Conservation (phyloP, 2,329 filamentous ascomycete species). For the Amauroascus niger region DNA sequence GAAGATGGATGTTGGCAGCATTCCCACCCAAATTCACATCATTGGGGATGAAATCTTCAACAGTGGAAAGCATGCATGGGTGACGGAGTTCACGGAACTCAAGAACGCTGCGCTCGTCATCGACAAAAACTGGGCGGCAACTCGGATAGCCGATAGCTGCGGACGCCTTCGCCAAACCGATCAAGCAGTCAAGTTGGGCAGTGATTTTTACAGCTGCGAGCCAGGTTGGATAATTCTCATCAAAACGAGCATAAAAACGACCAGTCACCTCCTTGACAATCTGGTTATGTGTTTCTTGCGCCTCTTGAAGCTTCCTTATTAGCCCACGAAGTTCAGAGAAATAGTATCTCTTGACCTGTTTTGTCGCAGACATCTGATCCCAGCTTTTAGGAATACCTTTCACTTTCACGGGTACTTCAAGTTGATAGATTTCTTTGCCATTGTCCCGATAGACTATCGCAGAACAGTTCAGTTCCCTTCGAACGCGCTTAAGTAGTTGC, state of each 20-base stretch:
- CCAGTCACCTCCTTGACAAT: constrained; percentile 77
- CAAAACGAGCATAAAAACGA: constrained; percentile 79
- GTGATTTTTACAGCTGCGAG: constrained; percentile 81
- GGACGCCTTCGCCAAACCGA: constrained; percentile 85
- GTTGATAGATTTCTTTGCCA: constrained; percentile 93
- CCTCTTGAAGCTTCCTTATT: constrained; percentile 82
- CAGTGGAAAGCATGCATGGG: constrained; percentile 82
- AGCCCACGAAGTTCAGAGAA: constrained; percentile 71
- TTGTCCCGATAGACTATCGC: constrained; percentile 69
- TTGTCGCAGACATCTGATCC: constrained; percentile 94
- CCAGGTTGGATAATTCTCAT: constrained; percentile 77
- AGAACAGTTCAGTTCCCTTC: constrained; percentile 63
- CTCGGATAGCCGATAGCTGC: constrained; percentile 72
- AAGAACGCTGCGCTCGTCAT: constrained; percentile 74
- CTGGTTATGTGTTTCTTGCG: constrained; percentile 85
- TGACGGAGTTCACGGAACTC: constrained; percentile 89
- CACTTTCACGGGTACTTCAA: constrained; percentile 76
- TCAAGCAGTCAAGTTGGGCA: constrained; percentile 86
- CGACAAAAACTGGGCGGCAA: constrained; percentile 79
- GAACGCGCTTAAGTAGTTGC: constrained; percentile 59
- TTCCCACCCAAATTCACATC: constrained; percentile 78
- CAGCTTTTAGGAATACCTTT: constrained; percentile 75
- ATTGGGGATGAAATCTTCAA: constrained; percentile 94
- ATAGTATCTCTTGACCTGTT: constrained; percentile 86
- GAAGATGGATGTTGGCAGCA: constrained; percentile 70